Conservation (phyloP, 768 basidiomycete species). For the Boletus subcaerulescens region DNA sequence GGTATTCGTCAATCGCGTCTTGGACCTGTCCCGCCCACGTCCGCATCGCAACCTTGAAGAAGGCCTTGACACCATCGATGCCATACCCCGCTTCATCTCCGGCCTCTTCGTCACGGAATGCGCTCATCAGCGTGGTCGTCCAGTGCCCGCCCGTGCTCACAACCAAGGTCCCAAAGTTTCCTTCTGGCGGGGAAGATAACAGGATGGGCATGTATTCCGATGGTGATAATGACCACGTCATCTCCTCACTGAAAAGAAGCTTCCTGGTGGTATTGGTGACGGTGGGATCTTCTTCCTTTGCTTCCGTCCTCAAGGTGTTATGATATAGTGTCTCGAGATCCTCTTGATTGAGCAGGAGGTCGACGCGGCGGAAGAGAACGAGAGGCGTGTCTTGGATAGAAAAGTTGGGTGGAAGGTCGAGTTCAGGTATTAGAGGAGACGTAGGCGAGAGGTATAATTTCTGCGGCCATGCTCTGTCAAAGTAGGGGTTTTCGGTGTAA, state of each 20-base stretch:
- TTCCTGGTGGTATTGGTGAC: constrained; percentile 26
- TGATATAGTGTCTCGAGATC: constrained; percentile 49
- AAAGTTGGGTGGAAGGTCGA: constrained; percentile 51
- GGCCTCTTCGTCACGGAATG: constrained; percentile 33
- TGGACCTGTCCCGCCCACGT: constrained; percentile 56
- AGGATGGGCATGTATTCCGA: constrained; percentile 53
- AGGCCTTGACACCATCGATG: constrained; percentile 50
- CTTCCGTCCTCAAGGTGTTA: constrained; percentile 17
- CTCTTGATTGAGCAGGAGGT: constrained; percentile 49
- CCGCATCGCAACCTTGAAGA: constrained; percentile 57
- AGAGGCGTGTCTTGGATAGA: constrained; percentile 57
- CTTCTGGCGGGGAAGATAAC: constrained; percentile 41
- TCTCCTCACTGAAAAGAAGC: constrained; percentile 54
- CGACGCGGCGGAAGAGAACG: constrained; percentile 62
- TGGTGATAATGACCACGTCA: constrained; percentile 51
- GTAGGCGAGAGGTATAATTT: constrained; percentile 57
- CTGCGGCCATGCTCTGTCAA: constrained; percentile 65
- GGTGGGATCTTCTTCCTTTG: constrained; percentile 10
- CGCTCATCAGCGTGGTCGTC: constrained; percentile 55
- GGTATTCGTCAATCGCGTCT: constrained; percentile 37
- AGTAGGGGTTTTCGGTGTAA: constrained; percentile 50
- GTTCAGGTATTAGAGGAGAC: constrained; percentile 36
- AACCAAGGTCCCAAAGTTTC: constrained; percentile 59
- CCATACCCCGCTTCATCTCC: constrained; percentile 41
- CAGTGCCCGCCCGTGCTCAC: constrained; percentile 69